phyloP scores from a whole-genome alignment of 768 basidiomycete genomes.

The Astraeus odoratus region DNA sequence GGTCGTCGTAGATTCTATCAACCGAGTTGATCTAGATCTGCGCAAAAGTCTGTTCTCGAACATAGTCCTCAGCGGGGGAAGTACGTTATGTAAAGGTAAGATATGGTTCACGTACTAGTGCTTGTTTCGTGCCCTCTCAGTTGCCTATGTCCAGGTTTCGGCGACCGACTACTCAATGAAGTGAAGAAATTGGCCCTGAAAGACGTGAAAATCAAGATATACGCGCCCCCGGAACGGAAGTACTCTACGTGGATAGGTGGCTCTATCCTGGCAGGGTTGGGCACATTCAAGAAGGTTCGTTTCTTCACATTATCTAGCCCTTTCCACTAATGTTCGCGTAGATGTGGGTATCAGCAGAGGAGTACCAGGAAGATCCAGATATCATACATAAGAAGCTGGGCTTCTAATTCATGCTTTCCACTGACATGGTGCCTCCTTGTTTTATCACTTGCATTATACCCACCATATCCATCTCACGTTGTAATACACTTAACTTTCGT shows the following conservation, averaged over 20 bases:
- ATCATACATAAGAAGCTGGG: slow-evolving; percentile 95
- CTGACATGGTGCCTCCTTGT: slow-evolving; percentile 7
- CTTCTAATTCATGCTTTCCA: slow-evolving; percentile 38
- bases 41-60: slow-evolving; percentile 94
- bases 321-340: slow-evolving; percentile 25
- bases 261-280: slow-evolving; percentile 91
- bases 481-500: slow-evolving; percentile 26
- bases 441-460: slow-evolving; percentile 20
- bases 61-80: slow-evolving; percentile 94
- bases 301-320: background rate
- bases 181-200: slow-evolving; percentile 93
- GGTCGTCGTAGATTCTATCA: slow-evolving; percentile 97
- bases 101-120: slow-evolving; percentile 2
- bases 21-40: slow-evolving; percentile 91
- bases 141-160: slow-evolving; percentile 68
- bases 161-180: slow-evolving; percentile 92
- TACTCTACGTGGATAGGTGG: slow-evolving; percentile 98
- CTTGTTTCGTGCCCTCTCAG: slow-evolving; percentile 15
- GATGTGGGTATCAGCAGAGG: slow-evolving; percentile 99
- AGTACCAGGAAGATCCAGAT: slow-evolving; percentile 98
- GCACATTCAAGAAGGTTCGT: slow-evolving; percentile 92
- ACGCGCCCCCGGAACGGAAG: slow-evolving; percentile 98
- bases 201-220: slow-evolving; percentile 98
- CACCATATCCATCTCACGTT: slow-evolving; percentile 24
- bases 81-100: slow-evolving; percentile 88